Evolutionary conservation across 257 asterid species (phyloP), one percentile per base, ranked within the genome.

Genomic region (Fraxinus quadrangulata): DNA sequence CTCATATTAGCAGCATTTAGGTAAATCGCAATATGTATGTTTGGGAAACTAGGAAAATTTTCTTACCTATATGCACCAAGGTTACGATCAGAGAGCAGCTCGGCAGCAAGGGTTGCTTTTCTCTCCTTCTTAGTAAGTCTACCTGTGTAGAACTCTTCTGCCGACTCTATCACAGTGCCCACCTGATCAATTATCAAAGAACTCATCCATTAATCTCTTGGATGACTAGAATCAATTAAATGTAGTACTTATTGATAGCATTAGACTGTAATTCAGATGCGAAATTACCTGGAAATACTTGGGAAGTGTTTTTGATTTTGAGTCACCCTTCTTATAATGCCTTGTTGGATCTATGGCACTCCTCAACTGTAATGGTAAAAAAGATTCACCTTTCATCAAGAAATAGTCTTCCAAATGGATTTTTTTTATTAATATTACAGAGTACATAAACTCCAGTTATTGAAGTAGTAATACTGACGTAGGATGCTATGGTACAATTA

Each of bases 111-210:
- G 70, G 92, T 88, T 34, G 92, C 67, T 86, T 91, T 95, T 61
- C 97, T 93, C 89, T 93, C 98, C 92, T 90, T 93, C 85, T 93
- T 95, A 59, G 98, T 88, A 78, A 93, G 97, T 87, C 99, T 87
- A 51, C 93, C 87, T 0, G 88, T 39, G 77, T 81, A 90, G 89
- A 85, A 95, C 83, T 95, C 99, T 0, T 93, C 72, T 34, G 96
- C 82, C 1, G 98, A 81, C 83, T 90, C 97, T 76, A 95, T 84
- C 72, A 91, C 97, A 69, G 98, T 92, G n/a, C 98, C 99, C 72
- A 93, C 93, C 99, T 95, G 89, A 75, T 80, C 70, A 71, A 79
- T 70, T 61, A 75, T 66, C 71, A 81, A 79, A 70, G 47, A 6
- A 23, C 71, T 54, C 71, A 54, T 73, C 70, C 77, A 56, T 63